Base-by-base conservation (phyloP, 164 flowering plant genomes). In the Magnolia officinalis region DNA sequence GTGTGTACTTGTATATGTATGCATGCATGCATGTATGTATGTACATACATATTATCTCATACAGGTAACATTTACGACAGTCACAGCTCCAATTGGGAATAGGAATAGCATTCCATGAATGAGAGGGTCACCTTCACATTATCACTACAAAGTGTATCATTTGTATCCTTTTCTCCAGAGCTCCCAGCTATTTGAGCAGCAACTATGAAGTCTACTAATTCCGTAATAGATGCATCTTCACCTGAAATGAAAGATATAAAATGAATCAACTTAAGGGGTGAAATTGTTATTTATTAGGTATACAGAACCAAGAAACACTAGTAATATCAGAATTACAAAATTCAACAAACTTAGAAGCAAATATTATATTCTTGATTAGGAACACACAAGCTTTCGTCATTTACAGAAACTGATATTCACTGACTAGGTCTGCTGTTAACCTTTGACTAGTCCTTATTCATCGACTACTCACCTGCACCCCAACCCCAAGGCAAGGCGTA, bases 171-270 rank as follows among this genome's bases (percentile, higher is more conserved):
- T 19, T 26, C 78, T 75, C 81, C 86, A 23, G 77, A 63, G 52
- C 78, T 79, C 66, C 81, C 83, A 80, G 92, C 90, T 76, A 88
- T 81, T 73, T 88, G 89, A 45, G 95, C 86, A 81, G 96, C 93
- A 78, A 83, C 59, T 49, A 95, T 92, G 81, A 87, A 90, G 78
- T 95, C 98, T 76, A 95, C 88, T 50, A 92, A 59, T 69, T 90
- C 92, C 78, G 78, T 61, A 63, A 93, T 37, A 14, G 90, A 82
- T 72, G 96, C 91, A 82, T 83, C 84, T 81, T 79, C 82, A 78
- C 97, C 98, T 92, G 82, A 73, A 29, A 85, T 55, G 72, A 10
- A 78, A 65, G 71, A 80, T 8, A 71, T 20, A 50, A 75, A 63
- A 67, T 69, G 23, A 79, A 73, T 23, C 76, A 67, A 19, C 23